Evolutionary conservation across 495 filamentous ascomycete genomes (phyloP), one percentile per base, ranked within the genome.

Genomic region (Daldinia childiae): DNA sequence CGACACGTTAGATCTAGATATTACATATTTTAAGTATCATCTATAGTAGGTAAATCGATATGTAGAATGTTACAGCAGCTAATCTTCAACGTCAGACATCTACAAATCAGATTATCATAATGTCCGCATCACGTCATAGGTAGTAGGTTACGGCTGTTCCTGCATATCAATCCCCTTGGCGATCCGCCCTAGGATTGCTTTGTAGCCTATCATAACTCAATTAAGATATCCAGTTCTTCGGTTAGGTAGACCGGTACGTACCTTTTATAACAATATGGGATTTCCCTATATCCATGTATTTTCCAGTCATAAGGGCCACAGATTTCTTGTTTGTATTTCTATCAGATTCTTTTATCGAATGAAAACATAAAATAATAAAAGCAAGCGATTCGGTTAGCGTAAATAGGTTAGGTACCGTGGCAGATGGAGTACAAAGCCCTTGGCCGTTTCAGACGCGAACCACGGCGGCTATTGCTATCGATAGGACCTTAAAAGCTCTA

Each of bases 71-170:
- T 54, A 19, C 43, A 54, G 9, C 4, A 30, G 12, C 21, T 12
- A 30, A 29, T 30, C 50, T 54, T 54, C 12, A 30, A 15, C 15
- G 26, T 30, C 50, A 54, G 14, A 30, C 3, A 54, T 29, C 26
- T n/a, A 54, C 27, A 54, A 54, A 48, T 45, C 32, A 26, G 9
- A 51, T 51, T 51, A 29, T 52, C 26, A 52, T 1, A 27, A 52
- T 52, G 8, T 41, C 56, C 12, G 15, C 36, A 59, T 59, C 50
- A 58, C 69, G 59, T 72, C 64, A 72, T 64, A 48, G 43, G 17
- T 57, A 26, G 52, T n/a, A 17, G n/a, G 15, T 29, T 50, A 15
- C 51, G 52, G 21, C 21, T 58, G 70, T 73, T 68, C 70, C 70
- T 73, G 70, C 70, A 73, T 64, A 43, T 34, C 24, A 6, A 26